Percentiles rank a stretch among this genome's conserved stretches.
Evolutionary conservation across 129 eudicot species (phyloP).

Genomic region (Deinandra increscens): DNA sequence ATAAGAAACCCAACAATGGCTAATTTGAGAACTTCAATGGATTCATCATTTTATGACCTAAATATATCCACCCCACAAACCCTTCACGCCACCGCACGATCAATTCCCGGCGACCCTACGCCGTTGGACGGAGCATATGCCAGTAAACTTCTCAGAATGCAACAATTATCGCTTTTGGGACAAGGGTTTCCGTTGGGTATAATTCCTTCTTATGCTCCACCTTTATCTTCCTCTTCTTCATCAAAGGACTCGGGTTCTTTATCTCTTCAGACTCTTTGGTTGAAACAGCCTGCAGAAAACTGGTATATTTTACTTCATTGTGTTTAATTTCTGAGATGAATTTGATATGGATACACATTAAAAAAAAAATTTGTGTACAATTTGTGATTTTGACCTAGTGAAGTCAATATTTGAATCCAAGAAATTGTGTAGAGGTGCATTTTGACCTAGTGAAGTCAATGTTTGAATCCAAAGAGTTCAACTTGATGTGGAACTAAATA

Average conservation of each 20-base stretch:
- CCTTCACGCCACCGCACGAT: conserved; percentile 53
- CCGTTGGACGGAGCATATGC: conserved; percentile 69
- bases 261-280: conserved; percentile 56
- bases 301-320: conserved; percentile 40
- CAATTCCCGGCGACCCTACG: conserved; percentile 78
- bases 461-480: not conserved
- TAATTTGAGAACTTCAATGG: conserved; percentile 69
- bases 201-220: conserved; percentile 60
- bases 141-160: conserved; percentile 52
- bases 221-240: conserved; percentile 26
- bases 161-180: conserved; percentile 53
- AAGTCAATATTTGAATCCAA: too few relatives aligned
- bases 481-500: conserved; percentile 10
- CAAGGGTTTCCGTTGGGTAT: conserved; percentile 78
- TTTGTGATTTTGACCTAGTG: conserved; percentile 13
- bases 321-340: conserved; percentile 3
- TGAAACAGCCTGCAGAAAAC: conserved; percentile 29
- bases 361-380: too few relatives aligned
- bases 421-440: not conserved
- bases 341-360: conserved; percentile 10
- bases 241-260: conserved; percentile 54
- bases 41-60: conserved; percentile 73
- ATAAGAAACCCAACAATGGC: conserved; percentile 57
- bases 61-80: conserved; percentile 59
- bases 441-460: conserved; percentile 14